Evolutionary conservation across 164 flowering plant species (phyloP).

Genomic region (Umbilicus rupestris): DNA sequence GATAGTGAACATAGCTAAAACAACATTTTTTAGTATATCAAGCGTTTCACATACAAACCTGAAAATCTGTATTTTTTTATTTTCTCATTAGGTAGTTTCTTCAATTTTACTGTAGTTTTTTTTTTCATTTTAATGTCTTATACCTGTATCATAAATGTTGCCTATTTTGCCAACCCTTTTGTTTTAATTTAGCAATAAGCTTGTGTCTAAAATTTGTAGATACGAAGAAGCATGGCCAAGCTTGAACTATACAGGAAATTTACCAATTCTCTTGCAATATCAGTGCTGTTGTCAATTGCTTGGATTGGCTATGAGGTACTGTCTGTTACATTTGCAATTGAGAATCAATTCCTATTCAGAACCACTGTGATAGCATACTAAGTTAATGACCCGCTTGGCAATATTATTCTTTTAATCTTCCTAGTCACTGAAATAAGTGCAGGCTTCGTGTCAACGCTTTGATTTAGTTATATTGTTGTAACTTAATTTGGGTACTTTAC

Average conservation of each 20-base stretch:
- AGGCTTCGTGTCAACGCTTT: not conserved
- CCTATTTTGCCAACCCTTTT: no score
- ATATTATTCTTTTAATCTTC: not conserved
- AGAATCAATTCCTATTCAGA: not conserved
- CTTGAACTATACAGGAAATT: conserved; percentile 81
- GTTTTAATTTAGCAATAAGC: not conserved
- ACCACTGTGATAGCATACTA: not conserved
- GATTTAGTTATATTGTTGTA: not conserved
- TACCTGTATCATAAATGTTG: not conserved
- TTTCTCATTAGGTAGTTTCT: not conserved
- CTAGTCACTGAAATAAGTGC: not conserved
- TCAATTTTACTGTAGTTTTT: not conserved
- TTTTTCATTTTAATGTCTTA: not conserved
- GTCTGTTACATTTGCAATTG: not conserved
- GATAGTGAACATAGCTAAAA: not conserved
- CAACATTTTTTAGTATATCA: not conserved
- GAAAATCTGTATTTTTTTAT: not conserved
- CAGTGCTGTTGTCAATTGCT: conserved; percentile 76
- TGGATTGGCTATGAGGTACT: conserved; percentile 96
- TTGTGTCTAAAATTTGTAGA: conserved; percentile 23
- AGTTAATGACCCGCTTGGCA: not conserved
- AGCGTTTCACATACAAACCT: not conserved
- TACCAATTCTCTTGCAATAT: conserved; percentile 72
- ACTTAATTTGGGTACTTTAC: not conserved
- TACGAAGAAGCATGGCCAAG: conserved; percentile 65